Percentiles rank a stretch among this genome's conserved stretches.
Conservation (phyloP, 1,284 basidiomycete genomes). For the Ceratobasidium papillatum region DNA sequence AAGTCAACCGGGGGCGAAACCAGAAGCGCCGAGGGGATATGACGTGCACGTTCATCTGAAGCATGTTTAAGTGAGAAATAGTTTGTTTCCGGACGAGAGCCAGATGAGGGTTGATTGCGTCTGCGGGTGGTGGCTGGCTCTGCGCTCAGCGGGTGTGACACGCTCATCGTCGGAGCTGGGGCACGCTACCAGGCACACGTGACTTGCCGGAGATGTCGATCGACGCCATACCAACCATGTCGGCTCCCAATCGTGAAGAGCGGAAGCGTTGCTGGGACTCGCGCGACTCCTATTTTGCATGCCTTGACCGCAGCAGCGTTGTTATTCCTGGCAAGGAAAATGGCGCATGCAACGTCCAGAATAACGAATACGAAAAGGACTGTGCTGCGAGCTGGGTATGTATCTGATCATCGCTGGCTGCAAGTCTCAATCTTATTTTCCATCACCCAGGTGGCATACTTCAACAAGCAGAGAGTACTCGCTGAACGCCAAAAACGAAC, state of each 20-base stretch:
- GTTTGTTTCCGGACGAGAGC: constrained; percentile 52
- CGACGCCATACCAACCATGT: constrained; percentile 13
- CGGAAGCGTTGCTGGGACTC: constrained; percentile 71
- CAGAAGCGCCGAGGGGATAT: constrained; percentile 2
- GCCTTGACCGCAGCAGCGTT: constrained; percentile 70
- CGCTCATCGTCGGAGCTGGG: constrained; percentile 26
- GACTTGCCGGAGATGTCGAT: neutral
- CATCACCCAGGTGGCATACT: constrained; percentile 74
- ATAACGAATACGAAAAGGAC: constrained; percentile 64
- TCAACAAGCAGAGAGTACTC: constrained; percentile 80
- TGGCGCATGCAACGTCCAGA: constrained; percentile 66
- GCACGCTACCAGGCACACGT: constrained; percentile 14
- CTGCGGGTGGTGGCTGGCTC: constrained; percentile 25
- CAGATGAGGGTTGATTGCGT: neutral
- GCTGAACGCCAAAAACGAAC: constrained; percentile 71
- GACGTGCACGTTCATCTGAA: constrained; percentile 57
- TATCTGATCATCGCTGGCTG: constrained; percentile 42
- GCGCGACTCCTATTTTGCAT: constrained; percentile 78
- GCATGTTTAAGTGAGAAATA: constrained; percentile 71
- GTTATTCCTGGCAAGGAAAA: constrained; percentile 66
- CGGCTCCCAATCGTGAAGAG: constrained; percentile 42
- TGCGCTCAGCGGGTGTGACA: constrained; percentile 28
- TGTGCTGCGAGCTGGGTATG: constrained; percentile 87
- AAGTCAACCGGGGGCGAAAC: constrained; percentile 2
- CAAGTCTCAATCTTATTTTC: neutral